Conservation (phyloP, 306 rosid species). For the Fragaria ananassa region DNA sequence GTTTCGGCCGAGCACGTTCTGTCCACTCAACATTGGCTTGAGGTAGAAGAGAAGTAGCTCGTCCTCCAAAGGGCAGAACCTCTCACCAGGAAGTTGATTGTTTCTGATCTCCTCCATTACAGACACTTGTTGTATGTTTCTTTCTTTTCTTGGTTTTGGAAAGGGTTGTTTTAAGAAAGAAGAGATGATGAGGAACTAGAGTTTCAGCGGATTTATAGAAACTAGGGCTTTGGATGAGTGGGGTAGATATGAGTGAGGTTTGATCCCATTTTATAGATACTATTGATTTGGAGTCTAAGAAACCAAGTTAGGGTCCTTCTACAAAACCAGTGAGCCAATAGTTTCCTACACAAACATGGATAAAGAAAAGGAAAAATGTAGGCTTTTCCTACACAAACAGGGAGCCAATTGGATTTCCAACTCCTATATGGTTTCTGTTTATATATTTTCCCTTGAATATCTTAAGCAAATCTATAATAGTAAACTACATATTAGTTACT, state of each 20-base stretch:
- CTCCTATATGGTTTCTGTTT: no score
- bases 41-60: neutral
- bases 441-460: no score
- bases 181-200: neutral
- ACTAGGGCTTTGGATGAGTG: neutral
- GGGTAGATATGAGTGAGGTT: neutral
- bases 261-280: neutral
- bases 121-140: neutral
- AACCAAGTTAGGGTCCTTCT: no score
- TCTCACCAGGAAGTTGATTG: neutral
- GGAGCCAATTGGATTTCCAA: no score
- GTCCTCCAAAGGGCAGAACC: neutral
- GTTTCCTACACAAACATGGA: no score
- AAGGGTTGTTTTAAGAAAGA: neutral
- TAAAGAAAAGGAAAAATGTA: no score
- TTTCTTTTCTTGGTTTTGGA: neutral
- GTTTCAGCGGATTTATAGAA: neutral
- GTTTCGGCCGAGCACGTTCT: neutral
- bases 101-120: neutral
- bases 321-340: no score
- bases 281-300: neutral
- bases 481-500: no score
- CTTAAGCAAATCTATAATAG: no score
- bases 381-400: no score
- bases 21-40: neutral